A percentile compares a stretch with the other conserved stretches of the same genome.
Conservation (phyloP, 2,329 filamentous ascomycete genomes). For the Mycosphaerelloides madeirae region DNA sequence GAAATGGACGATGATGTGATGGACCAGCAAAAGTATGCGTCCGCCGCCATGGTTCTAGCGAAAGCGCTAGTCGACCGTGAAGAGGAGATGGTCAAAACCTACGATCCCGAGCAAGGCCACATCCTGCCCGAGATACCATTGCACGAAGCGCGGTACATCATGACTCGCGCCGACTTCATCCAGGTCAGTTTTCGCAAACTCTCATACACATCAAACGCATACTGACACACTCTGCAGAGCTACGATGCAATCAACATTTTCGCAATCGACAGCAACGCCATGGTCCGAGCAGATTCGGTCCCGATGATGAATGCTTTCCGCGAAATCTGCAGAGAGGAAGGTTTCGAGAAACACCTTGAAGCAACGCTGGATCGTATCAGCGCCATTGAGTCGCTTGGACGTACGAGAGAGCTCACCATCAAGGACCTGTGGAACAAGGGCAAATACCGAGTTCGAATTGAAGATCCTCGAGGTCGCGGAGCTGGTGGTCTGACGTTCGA, state of each 20-base stretch:
- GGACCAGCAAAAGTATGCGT: slow-evolving; percentile 94
- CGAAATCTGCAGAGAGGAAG: slow-evolving; percentile 69
- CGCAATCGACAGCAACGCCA: slow-evolving; percentile 80
- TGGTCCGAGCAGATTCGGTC: slow-evolving; percentile 87
- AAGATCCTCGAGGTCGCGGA: slow-evolving; percentile 44
- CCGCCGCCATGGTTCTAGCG: slow-evolving; percentile 89
- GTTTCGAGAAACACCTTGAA: slow-evolving; percentile 78
- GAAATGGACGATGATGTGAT: slow-evolving; percentile 96
- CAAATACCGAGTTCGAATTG: slow-evolving; percentile 63
- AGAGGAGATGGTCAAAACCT: slow-evolving; percentile 56
- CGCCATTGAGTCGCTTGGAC: slow-evolving; percentile 88
- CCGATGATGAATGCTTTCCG: slow-evolving; percentile 93
- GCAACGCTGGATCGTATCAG: slow-evolving; percentile 77
- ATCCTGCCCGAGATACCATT: slow-evolving; percentile 75
- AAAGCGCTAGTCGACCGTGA: slow-evolving; percentile 84
- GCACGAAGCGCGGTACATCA: slow-evolving; percentile 80
- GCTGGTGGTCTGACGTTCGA: slow-evolving; percentile 47
- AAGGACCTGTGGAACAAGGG: slow-evolving; percentile 88
- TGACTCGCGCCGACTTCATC: slow-evolving; percentile 95
- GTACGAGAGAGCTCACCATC: slow-evolving; percentile 90
- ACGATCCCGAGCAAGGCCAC: slow-evolving; percentile 64
- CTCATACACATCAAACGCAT: not conserved
- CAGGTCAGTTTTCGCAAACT: slow-evolving; percentile 10
- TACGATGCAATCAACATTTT: slow-evolving; percentile 95
- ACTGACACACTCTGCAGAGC: slow-evolving; percentile 45